Evolutionary conservation across 179 eudicot species (phyloP), one percentile per base, ranked within the genome.

Genomic region (Corrigiola litoralis): DNA sequence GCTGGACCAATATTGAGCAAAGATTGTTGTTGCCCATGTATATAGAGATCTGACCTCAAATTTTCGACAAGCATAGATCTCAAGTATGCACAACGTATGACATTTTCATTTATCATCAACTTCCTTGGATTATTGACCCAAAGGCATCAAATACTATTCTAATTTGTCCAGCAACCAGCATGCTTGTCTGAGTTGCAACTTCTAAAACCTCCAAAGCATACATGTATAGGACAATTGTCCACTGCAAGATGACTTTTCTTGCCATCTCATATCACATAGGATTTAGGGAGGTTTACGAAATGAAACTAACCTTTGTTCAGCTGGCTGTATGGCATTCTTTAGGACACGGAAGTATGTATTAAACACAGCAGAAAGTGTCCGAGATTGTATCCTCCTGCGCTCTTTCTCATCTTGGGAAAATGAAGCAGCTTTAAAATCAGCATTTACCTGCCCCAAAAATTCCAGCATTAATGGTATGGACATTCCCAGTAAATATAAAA

Each of bases 381-480:
- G 78, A 28, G 97, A 68, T 53, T 90, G 97, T 70, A 81, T 83
- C 83, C 76, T 80, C 80, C 75, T 87, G 38, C 73, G 78, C 72
- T 94, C 99, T 47, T 34, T 46, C 21, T 38, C 79, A 81, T 94
- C 97, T 83, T 76, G 87, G 40, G 81, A 71, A 74, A 81, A 70
- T 33, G 95, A 78, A 72, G 94, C 97, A 51, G 94, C 90, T 66
- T 81, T 92, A 61, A 73, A 87, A 46, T 92, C 98, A 46, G 98
- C 94, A 77, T 74, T 76, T 12, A 92, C 98, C 98, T 92, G 85
- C 44, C 47, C 36, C n/a, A n/a, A n/a, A 66, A 52, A 69, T 54
- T 25, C 54, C 38, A 36, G 24, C 10, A 14, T 17, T 47, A 62
- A 38, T 37, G 17, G 56, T 40, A 51, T 28, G 50, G 8, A 21